Base-by-base conservation (phyloP, 257 asterid species). In the Lantana camara region DNA sequence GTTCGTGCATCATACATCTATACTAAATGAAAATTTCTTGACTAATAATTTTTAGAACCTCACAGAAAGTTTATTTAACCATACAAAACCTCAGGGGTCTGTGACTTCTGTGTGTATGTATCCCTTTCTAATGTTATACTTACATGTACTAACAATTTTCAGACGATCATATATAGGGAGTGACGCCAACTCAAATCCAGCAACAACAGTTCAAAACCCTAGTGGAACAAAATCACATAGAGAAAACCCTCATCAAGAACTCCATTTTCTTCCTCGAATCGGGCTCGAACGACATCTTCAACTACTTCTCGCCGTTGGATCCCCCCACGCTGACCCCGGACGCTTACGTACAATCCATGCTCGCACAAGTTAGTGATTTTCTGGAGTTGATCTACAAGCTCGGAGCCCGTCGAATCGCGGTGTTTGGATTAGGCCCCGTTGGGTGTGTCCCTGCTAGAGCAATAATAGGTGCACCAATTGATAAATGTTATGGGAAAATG, bases 371-470 rank as follows among this genome's bases (percentile, higher is more conserved):
- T 9, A 9, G 15, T 2, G 22, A 2, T 0, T 78, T 83, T 37
- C 27, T 89, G 3, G 66, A 76, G 51, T 46, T 71, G 8, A 67
- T 82, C 15, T 72, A 75, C 79, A 59, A 61, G 37, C 83, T 83
- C 0, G 95, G 96, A 0, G 92, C 77, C 7, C 80, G 87, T 0
- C 71, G 80, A 11, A 51, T 86, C 10, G 86, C 82, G 0, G 0
- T 86, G 7, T 86, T 85, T 69, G 82, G 86, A 0, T 71, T 89
- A 8, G 92, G 95, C 9, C 96, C 96, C 0, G 95, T 89, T 2
- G 96, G 96, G 9, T 89, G 96, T 47, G 90, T 86, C 10, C 95
- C 95, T 0, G 95, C 92, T 0, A 69, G 96, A 62, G 46, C 83
- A 4, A 73, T 71, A 9, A 60, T 89, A 60, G 82, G 83, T 37